A percentile compares a stretch with the other conserved stretches of the same genome.
Evolutionary conservation across 2,329 filamentous ascomycete species (phyloP).

Genomic region (Cladophialophora bantiana): DNA sequence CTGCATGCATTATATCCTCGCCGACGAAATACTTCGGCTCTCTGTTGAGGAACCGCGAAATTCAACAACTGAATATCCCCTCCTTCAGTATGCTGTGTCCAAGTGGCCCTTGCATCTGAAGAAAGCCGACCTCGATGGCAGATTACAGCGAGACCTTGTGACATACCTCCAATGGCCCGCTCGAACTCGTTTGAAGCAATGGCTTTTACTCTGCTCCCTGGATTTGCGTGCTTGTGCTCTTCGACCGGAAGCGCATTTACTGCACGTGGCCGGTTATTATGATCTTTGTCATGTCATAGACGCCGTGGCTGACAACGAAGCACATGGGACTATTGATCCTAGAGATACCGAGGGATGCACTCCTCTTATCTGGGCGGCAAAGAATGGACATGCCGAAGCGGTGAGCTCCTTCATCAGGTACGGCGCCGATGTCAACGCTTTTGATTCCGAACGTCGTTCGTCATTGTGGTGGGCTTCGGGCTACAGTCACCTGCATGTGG

Average conservation of each 20-base stretch:
- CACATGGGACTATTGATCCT: neutral
- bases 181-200: conserved; percentile 1
- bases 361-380: conserved; percentile 30
- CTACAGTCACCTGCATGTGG: neutral
- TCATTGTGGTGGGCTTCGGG: conserved; percentile 15
- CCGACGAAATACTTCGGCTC: conserved; percentile 1
- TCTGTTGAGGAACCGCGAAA: neutral
- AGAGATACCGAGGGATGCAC: conserved; percentile 26
- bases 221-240: conserved; percentile 7
- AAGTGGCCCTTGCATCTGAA: conserved; percentile 13
- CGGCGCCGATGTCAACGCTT: conserved; percentile 7
- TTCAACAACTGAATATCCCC: neutral
- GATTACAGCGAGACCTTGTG: neutral
- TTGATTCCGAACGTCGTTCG: conserved; percentile 1
- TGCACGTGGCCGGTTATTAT: conserved; percentile 12
- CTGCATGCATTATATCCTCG: conserved; percentile 16
- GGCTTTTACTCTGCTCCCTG: conserved; percentile 4
- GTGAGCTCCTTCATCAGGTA: conserved; percentile 3
- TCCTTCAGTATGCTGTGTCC: conserved; percentile 10
- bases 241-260: conserved; percentile 1
- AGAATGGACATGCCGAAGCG: conserved; percentile 26
- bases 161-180: conserved; percentile 9
- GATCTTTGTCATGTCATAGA: conserved; percentile 3
- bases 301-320: neutral
- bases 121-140: conserved; percentile 3